These are phyloP conservation scores for Cyberlindnera japonica DNA, from an alignment of 805 yeast genomes.

Conservation along the genomic window DNA sequence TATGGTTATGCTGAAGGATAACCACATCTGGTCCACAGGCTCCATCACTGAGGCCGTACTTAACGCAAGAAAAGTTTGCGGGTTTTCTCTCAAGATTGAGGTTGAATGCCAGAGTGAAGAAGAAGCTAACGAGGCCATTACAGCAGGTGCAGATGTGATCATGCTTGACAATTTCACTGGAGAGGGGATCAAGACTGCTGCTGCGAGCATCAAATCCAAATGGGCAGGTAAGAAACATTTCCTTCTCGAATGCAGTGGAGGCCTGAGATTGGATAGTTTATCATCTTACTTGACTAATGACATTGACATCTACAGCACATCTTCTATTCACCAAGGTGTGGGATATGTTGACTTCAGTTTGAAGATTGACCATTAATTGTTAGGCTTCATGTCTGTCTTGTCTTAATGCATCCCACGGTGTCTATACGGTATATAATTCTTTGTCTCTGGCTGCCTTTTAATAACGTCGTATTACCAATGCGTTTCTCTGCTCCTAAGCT, in stretches of 20 bases:
- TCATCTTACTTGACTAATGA: slow-evolving; percentile 64
- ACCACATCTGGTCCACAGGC: slow-evolving; percentile 90
- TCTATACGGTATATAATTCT: too few species aligned
- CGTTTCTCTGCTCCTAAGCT: too few species aligned
- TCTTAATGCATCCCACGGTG: too few species aligned
- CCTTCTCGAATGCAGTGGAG: slow-evolving; percentile 89
- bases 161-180: slow-evolving; percentile 90
- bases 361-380: slow-evolving; percentile 49
- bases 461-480: too few species aligned
- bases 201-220: slow-evolving; percentile 52
- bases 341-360: slow-evolving; percentile 79
- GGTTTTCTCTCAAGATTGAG: slow-evolving; percentile 86
- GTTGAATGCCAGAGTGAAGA: slow-evolving; percentile 84
- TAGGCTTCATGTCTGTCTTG: neutral
- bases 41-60: slow-evolving; percentile 82
- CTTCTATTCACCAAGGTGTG: slow-evolving; percentile 90
- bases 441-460: too few species aligned
- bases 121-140: slow-evolving; percentile 90
- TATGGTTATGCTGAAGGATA: slow-evolving; percentile 96
- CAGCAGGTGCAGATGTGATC: slow-evolving; percentile 92
- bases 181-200: slow-evolving; percentile 59
- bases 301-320: slow-evolving; percentile 87
- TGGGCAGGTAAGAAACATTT: slow-evolving; percentile 52
- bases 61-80: slow-evolving; percentile 76
- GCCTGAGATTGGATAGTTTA: slow-evolving; percentile 69